A percentile compares a stretch with the other conserved stretches of the same genome.
Conservation (phyloP, 2,329 filamentous ascomycete genomes). For the Fusarium marasasianum region DNA sequence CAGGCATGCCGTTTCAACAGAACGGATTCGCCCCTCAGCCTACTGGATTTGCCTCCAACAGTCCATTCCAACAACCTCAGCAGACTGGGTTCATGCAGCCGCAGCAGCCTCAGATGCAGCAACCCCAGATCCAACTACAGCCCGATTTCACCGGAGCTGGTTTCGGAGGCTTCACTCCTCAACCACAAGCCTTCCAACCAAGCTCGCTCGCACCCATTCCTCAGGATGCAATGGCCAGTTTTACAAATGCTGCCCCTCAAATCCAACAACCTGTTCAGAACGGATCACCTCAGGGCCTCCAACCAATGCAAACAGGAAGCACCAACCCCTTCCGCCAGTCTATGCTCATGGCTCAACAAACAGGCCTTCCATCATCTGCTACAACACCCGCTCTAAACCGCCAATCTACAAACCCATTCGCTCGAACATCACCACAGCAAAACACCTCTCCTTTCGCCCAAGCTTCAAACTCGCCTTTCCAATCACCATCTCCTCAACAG, state of each 20-base stretch:
- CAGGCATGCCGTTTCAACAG: conserved; percentile 38
- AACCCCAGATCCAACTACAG: conserved; percentile 55
- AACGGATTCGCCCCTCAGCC: conserved; percentile 47
- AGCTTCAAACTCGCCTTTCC: conserved; percentile 55
- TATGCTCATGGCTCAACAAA: conserved; percentile 73
- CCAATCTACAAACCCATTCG: conserved; percentile 88
- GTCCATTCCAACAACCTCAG: conserved; percentile 50
- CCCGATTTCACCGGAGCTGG: conserved; percentile 73
- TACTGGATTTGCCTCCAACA: conserved; percentile 42
- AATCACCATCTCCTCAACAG: conserved; percentile 50
- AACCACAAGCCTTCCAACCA: conserved; percentile 62
- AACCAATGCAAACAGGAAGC: conserved; percentile 51
- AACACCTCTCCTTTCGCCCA: conserved; percentile 48
- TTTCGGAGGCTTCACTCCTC: conserved; percentile 84
- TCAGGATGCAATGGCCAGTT: conserved; percentile 57
- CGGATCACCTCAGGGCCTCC: conserved; percentile 35
- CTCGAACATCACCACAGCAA: conserved; percentile 68
- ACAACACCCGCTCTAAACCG: conserved; percentile 58
- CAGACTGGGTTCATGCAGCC: conserved; percentile 40
- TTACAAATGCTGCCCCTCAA: conserved; percentile 47
- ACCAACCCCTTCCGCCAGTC: conserved; percentile 97
- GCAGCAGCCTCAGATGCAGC: conserved; percentile 43
- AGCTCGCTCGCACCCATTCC: conserved; percentile 65
- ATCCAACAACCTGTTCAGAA: conserved; percentile 34
- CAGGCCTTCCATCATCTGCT: conserved; percentile 58